These are phyloP conservation scores for Cladosporium austrohemisphaericum DNA, from an alignment of 2,329 filamentous ascomycete species.

Conservation along the genomic window DNA sequence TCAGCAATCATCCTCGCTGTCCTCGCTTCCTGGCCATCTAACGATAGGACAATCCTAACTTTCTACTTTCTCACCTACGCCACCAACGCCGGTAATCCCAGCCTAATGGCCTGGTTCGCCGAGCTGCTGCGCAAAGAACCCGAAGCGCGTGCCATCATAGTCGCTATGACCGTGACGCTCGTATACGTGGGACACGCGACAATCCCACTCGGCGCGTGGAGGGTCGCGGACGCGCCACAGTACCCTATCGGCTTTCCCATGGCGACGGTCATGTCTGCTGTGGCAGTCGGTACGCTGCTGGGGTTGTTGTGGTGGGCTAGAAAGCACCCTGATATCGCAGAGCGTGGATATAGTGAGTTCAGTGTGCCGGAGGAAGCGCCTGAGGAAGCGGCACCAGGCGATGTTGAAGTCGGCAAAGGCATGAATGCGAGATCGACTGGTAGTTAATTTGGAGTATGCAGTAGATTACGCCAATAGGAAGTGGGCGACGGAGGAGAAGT, in stretches of 20 bases:
- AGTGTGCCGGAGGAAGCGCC: not conserved
- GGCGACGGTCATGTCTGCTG: not conserved
- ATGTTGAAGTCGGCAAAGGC: not conserved
- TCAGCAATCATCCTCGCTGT: not conserved
- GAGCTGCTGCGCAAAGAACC: slow-evolving; percentile 1
- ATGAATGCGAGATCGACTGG: no score
- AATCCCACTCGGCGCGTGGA: not conserved
- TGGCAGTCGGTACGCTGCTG: not conserved
- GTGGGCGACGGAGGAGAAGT: no score
- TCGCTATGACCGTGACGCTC: slow-evolving; percentile 1
- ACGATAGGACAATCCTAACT: not conserved
- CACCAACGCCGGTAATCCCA: not conserved
- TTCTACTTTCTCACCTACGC: slow-evolving; percentile 5
- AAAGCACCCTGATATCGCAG: not conserved
- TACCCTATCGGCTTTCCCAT: not conserved
- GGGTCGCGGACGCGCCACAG: not conserved
- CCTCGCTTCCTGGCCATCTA: not conserved
- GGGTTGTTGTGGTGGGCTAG: not conserved
- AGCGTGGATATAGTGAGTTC: not conserved
- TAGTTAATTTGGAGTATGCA: no score
- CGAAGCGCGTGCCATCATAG: not conserved
- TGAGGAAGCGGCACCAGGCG: not conserved
- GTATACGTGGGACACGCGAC: slow-evolving; percentile 4
- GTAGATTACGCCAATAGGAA: no score
- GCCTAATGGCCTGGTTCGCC: slow-evolving; percentile 6